phyloP scores from a whole-genome alignment of 202 grass and related monocot genomes.

The Sporobolus alterniflorus region DNA sequence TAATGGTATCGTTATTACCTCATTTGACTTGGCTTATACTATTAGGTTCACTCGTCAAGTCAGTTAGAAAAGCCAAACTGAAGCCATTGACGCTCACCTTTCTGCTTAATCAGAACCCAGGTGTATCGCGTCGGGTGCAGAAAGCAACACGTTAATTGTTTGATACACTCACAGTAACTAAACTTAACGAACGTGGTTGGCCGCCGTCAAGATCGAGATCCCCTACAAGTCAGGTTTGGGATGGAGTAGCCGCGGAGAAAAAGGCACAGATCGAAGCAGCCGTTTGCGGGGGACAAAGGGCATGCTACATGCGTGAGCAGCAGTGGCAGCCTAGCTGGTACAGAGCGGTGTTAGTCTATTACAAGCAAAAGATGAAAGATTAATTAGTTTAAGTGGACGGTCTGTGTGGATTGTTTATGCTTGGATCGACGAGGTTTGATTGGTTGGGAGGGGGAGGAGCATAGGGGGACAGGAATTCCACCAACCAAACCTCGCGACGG shows the following conservation, averaged over 20 bases:
- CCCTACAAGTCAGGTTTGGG: background rate
- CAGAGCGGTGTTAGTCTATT: background rate
- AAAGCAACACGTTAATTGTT: background rate
- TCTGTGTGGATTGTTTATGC: background rate
- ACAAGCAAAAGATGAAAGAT: too few species aligned
- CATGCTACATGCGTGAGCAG: slow-evolving; percentile 25
- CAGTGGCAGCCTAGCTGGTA: background rate
- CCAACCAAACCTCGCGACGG: background rate
- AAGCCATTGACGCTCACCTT: background rate
- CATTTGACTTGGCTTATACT: background rate
- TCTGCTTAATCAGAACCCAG: background rate
- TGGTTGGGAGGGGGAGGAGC: slow-evolving; percentile 23
- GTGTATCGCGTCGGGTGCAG: background rate
- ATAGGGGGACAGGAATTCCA: slow-evolving; percentile 44
- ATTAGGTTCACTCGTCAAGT: background rate
- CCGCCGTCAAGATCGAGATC: background rate
- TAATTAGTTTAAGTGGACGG: slow-evolving; percentile 22
- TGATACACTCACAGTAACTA: background rate
- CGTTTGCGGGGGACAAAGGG: background rate
- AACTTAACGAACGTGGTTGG: background rate
- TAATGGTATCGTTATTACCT: background rate
- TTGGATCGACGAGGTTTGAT: background rate
- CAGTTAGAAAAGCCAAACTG: background rate
- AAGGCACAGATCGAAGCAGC: background rate
- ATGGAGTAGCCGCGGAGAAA: background rate